These are phyloP conservation scores for Nematocida sp. DNA, from an alignment of 371 early-diverging fungal genomes.

Conservation along the genomic window DNA sequence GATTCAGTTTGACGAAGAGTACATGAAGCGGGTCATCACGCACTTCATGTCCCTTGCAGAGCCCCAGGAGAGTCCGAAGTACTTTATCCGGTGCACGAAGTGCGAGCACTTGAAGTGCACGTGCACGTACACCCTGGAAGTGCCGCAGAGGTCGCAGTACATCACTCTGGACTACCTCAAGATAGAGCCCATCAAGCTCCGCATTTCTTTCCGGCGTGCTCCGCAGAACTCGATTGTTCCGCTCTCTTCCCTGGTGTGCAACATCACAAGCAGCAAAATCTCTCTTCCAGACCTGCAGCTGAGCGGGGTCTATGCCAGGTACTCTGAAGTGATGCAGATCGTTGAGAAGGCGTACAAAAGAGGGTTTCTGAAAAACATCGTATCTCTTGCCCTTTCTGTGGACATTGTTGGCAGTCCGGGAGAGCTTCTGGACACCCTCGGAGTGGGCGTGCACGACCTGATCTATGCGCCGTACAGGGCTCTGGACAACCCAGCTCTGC, in stretches of 20 bases:
- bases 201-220: conserved; percentile 38
- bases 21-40: conserved; percentile 34
- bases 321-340: conserved; percentile 23
- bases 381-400: conserved; percentile 39
- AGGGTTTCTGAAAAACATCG: conserved; percentile 36
- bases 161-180: conserved; percentile 21
- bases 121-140: conserved; percentile 11
- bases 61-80: conserved; percentile 41
- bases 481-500: conserved; percentile 40
- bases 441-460: conserved; percentile 48
- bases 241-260: conserved; percentile 41
- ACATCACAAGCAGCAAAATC: conserved; percentile 46
- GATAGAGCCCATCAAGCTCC: conserved; percentile 36
- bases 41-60: conserved; percentile 36
- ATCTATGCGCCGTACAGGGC: conserved; percentile 44
- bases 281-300: conserved; percentile 30
- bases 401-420: conserved; percentile 46
- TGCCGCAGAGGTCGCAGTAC: not conserved
- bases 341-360: conserved; percentile 35
- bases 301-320: conserved; percentile 14
- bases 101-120: conserved; percentile 10
- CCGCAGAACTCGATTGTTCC: conserved; percentile 27
- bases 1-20: conserved; percentile 33
- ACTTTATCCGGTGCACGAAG: conserved; percentile 42
- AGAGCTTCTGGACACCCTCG: conserved; percentile 40